Percentiles rank a stretch among this genome's conserved stretches.
Conservation (phyloP, 768 basidiomycete genomes). For the Wakefieldia striispora region DNA sequence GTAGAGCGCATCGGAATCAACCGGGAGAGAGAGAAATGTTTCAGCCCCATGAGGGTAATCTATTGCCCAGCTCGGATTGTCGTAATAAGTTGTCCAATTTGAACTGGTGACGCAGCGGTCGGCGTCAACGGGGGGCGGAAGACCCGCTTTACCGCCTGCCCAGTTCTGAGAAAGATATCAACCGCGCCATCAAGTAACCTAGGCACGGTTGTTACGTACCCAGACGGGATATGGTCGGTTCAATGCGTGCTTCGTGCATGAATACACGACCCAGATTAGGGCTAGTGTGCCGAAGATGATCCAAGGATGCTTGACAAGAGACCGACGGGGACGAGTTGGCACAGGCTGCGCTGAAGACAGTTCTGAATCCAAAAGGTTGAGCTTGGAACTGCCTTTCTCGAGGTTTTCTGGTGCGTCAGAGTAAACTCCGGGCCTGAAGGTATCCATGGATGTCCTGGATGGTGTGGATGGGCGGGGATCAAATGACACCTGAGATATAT, state of each 20-base stretch:
- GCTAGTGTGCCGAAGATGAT: conserved; percentile 3
- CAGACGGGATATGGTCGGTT: neutral
- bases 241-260: conserved; percentile 2
- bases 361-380: conserved; percentile 2
- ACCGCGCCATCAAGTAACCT: neutral
- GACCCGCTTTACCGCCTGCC: neutral
- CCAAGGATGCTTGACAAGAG: conserved; percentile 8
- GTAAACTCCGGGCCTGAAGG: conserved; percentile 3
- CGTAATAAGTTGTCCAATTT: conserved; percentile 24
- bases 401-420: conserved; percentile 5
- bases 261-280: conserved; percentile 15
- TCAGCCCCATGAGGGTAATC: conserved; percentile 26
- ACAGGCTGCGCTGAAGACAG: neutral
- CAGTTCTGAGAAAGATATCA: conserved; percentile 9
- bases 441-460: conserved; percentile 14
- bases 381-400: conserved; percentile 19
- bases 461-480: neutral
- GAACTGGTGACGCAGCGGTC: conserved; percentile 16
- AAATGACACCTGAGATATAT: neutral
- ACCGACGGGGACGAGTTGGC: neutral
- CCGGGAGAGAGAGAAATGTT: conserved; percentile 29
- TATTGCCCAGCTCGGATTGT: conserved; percentile 23
- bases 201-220: conserved; percentile 3
- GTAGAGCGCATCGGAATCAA: conserved; percentile 29
- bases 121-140: neutral